Conservation (phyloP, 352 stramenopile genomes). For the Blastocystis sp. region DNA sequence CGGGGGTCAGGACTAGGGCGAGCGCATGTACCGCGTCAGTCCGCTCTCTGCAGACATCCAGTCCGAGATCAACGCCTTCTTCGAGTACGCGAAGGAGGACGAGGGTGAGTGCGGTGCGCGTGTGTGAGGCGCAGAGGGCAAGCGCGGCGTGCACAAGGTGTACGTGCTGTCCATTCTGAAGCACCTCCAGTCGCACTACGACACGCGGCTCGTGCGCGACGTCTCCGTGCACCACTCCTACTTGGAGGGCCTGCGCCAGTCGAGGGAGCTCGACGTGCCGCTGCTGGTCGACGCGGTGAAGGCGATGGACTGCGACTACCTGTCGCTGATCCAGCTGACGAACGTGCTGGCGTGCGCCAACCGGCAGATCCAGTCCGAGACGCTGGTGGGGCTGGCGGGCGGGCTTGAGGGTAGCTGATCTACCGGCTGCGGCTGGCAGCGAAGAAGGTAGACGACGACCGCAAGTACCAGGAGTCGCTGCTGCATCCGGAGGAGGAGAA, state of each 20-base stretch:
- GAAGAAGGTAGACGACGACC: constrained; percentile 58
- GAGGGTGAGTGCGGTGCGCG: not conserved
- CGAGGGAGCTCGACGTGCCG: not conserved
- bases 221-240: not conserved
- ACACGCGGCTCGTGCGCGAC: not conserved
- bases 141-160: constrained; percentile 34
- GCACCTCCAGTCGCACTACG: constrained; percentile 36
- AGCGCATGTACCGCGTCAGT: constrained; percentile 18
- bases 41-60: constrained; percentile 26
- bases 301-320: not conserved
- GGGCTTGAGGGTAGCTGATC: constrained; percentile 23
- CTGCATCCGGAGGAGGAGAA: constrained; percentile 5
- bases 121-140: not conserved
- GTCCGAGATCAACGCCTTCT: constrained; percentile 54
- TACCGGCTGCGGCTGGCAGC: constrained; percentile 53
- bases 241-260: not conserved
- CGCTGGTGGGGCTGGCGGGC: not conserved
- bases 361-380: constrained; percentile 57
- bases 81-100: constrained; percentile 51
- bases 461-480: constrained; percentile 24
- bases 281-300: constrained; percentile 11
- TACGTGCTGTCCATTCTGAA: constrained; percentile 67
- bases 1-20: not conserved
- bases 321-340: constrained; percentile 52
- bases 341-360: constrained; percentile 58